A percentile compares a stretch with the other conserved stretches of the same genome.
phyloP scores from a whole-genome alignment of 176 grass and related monocot genomes.

The Rhynchospora breviuscula region DNA sequence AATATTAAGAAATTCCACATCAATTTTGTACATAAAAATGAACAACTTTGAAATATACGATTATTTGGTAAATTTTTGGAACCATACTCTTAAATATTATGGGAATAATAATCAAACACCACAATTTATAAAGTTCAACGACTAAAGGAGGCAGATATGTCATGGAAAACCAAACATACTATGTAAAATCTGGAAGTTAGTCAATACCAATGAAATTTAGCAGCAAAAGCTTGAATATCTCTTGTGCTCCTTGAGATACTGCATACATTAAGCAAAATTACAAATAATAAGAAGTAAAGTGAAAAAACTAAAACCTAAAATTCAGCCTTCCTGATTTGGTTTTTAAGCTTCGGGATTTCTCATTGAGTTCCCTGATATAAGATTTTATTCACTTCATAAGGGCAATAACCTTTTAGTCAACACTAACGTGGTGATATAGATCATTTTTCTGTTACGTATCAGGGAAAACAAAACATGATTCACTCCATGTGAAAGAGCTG shows the following conservation, averaged over 20 bases:
- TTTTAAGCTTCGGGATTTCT: neutral
- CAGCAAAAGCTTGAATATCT: slow-evolving; percentile 97
- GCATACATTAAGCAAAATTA: slow-evolving; percentile 23
- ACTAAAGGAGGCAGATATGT: slow-evolving; percentile 10
- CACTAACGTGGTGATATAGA: no score
- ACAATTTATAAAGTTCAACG: neutral
- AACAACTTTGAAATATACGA: neutral
- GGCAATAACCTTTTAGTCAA: neutral
- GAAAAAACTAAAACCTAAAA: slow-evolving; percentile 3
- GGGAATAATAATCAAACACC: neutral
- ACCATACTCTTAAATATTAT: neutral
- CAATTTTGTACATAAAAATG: neutral
- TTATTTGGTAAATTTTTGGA: neutral
- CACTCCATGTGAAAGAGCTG: neutral
- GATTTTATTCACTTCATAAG: neutral
- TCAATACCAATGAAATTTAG: slow-evolving; percentile 60
- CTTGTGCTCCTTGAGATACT: slow-evolving; percentile 95
- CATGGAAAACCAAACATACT: slow-evolving; percentile 38
- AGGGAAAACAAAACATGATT: slow-evolving; percentile 1
- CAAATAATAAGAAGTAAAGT: neutral
- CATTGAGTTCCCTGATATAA: neutral
- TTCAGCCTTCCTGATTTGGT: neutral
- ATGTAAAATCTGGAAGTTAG: slow-evolving; percentile 56
- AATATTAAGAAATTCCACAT: slow-evolving; percentile 12
- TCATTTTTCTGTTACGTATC: neutral